Evolutionary conservation across 2,329 filamentous ascomycete species (phyloP).

Genomic region (Scedosporium apiospermum): DNA sequence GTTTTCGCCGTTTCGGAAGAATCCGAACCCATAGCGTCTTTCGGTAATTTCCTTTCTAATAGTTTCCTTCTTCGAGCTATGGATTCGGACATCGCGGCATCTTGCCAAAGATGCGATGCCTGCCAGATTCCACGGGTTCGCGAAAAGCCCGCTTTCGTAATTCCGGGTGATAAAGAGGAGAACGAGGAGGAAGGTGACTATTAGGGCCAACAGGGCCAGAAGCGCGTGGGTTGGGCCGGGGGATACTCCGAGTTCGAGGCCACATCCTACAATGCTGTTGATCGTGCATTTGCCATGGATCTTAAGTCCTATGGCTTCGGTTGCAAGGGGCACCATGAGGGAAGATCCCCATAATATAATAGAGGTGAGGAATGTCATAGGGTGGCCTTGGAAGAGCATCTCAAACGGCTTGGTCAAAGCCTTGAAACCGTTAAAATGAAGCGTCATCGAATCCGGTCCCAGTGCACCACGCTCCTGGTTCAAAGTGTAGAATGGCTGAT

Average conservation of each 20-base stretch:
- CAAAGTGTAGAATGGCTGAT: constrained; percentile 34
- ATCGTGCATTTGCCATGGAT: constrained; percentile 24
- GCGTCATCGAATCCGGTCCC: constrained; percentile 30
- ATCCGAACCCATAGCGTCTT: constrained; percentile 19
- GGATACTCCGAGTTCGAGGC: constrained; percentile 24
- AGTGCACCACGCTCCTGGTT: constrained; percentile 23
- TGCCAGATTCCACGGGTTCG: constrained; percentile 30
- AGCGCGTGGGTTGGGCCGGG: constrained; percentile 19
- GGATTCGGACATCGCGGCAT: constrained; percentile 18
- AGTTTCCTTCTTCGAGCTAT: constrained; percentile 10
- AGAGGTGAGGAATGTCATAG: constrained; percentile 27
- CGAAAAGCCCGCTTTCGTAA: constrained; percentile 27
- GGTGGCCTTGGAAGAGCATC: constrained; percentile 22
- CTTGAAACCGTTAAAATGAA: constrained; percentile 28
- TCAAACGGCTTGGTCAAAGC: constrained; percentile 24
- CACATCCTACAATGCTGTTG: constrained; percentile 20
- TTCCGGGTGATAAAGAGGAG: constrained; percentile 19
- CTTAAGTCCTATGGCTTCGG: constrained; percentile 28
- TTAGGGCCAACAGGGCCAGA: constrained; percentile 20
- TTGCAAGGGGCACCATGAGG: constrained; percentile 27
- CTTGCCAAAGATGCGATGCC: constrained; percentile 24
- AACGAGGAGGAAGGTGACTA: constrained; percentile 19
- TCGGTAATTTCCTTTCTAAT: constrained; percentile 10
- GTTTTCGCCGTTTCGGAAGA: constrained; percentile 14
- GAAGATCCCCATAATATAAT: constrained; percentile 23